Conservation (phyloP, 164 flowering plant species). For the Macadamia tetraphylla region DNA sequence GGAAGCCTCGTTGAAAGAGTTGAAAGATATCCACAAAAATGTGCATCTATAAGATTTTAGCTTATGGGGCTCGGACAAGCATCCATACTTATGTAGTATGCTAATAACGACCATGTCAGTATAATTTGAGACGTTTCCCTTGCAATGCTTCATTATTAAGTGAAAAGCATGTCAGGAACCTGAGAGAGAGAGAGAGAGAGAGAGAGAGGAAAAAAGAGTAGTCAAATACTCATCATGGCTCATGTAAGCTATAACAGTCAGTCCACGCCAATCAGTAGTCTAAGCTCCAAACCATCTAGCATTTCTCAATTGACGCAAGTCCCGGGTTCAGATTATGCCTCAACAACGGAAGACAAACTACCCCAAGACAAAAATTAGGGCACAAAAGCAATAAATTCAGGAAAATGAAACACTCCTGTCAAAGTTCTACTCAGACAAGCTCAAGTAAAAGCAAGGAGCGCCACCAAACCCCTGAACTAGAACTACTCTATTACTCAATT, state of each 20-base stretch:
- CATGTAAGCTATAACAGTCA: neutral
- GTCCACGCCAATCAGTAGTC: no score
- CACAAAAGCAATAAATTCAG: conserved; percentile 5
- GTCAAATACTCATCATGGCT: neutral
- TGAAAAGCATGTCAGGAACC: neutral
- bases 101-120: neutral
- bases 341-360: neutral
- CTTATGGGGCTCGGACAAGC: neutral
- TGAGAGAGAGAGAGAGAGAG: neutral
- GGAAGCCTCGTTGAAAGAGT: neutral
- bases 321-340: neutral
- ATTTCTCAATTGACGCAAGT: neutral
- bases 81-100: neutral
- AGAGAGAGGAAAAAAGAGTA: neutral
- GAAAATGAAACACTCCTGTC: neutral
- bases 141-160: no score
- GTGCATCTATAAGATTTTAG: neutral
- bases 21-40: neutral
- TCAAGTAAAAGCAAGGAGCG: neutral
- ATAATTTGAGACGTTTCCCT: no score
- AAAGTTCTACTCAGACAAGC: neutral
- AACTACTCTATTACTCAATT: conserved; percentile 1
- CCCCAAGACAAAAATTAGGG: neutral
- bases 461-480: conserved; percentile 2
- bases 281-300: neutral